These are phyloP conservation scores for Fusarium solani-melongenae DNA, from an alignment of 2,329 filamentous ascomycete genomes.

Conservation along the genomic window DNA sequence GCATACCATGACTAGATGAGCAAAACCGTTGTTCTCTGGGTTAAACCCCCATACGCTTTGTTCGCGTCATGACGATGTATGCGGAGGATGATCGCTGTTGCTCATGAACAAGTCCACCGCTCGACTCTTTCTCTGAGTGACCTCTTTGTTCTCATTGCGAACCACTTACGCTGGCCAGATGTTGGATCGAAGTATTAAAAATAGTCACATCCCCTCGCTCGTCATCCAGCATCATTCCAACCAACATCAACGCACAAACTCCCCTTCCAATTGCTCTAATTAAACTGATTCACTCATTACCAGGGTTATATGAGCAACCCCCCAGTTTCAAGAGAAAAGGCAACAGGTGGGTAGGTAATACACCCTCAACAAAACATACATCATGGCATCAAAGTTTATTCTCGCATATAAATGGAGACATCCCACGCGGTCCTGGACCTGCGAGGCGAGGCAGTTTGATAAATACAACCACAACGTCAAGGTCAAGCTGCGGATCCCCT, in stretches of 20 bases:
- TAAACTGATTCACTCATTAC: background rate
- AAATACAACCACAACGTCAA: too few relatives aligned
- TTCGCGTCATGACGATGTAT: background rate
- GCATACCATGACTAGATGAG: background rate
- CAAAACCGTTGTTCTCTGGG: background rate
- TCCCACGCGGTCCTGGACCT: too few relatives aligned
- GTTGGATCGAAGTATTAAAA: background rate
- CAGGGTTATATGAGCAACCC: background rate
- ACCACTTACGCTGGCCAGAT: background rate
- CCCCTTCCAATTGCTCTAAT: background rate
- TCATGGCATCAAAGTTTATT: too few relatives aligned
- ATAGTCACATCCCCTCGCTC: background rate
- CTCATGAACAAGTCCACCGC: background rate
- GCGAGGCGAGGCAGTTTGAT: constrained; percentile 12
- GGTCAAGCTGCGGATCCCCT: constrained; percentile 14
- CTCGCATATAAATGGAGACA: too few relatives aligned
- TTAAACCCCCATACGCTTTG: background rate
- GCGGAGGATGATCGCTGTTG: background rate
- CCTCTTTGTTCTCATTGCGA: background rate
- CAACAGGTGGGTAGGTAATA: background rate
- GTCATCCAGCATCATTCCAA: background rate
- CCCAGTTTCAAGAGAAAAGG: background rate
- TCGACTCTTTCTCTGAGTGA: background rate
- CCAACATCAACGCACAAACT: background rate
- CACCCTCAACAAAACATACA: background rate